Percentiles rank a stretch among this genome's conserved stretches.
Evolutionary conservation across 352 stramenopile genomes (phyloP).

Genomic region (Phytophthora rubi): DNA sequence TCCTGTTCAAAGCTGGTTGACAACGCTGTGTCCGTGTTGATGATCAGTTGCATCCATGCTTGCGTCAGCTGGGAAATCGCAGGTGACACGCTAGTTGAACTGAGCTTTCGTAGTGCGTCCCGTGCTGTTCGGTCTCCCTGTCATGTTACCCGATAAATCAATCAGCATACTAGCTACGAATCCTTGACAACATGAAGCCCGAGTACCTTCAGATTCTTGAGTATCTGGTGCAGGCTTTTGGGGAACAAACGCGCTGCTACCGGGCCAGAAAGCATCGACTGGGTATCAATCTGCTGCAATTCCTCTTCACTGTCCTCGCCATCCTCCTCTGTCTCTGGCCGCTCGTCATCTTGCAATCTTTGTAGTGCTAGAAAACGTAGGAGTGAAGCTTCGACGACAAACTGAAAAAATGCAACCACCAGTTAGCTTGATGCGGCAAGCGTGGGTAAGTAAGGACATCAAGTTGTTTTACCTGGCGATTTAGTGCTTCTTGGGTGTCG

Average conservation of each 20-base stretch:
- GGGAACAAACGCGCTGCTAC: slow-evolving; percentile 32
- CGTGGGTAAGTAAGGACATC: neutral
- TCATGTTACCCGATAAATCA: neutral
- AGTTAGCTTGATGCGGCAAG: neutral
- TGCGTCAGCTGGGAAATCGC: slow-evolving; percentile 44
- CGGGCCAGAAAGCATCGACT: slow-evolving; percentile 17
- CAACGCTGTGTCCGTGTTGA: slow-evolving; percentile 46
- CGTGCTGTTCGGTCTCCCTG: slow-evolving; percentile 51
- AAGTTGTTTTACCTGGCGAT: slow-evolving; percentile 25
- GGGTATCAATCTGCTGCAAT: slow-evolving; percentile 17
- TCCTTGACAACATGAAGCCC: neutral
- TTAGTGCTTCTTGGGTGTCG: slow-evolving; percentile 15
- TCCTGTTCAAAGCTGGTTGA: slow-evolving; percentile 66
- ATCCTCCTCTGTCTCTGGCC: slow-evolving; percentile 32
- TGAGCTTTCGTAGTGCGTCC: slow-evolving; percentile 49
- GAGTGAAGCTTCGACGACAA: slow-evolving; percentile 30
- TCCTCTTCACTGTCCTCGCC: slow-evolving; percentile 15
- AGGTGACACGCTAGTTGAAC: slow-evolving; percentile 46
- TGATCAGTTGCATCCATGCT: slow-evolving; percentile 48
- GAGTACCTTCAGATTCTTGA: slow-evolving; percentile 35
- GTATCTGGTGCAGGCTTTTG: slow-evolving; percentile 39
- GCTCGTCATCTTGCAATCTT: slow-evolving; percentile 16
- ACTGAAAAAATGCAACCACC: slow-evolving; percentile 6
- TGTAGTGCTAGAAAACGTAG: slow-evolving; percentile 21
- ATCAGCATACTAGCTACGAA: neutral